Percentiles rank a stretch among this genome's conserved stretches.
phyloP scores from a whole-genome alignment of 2,329 filamentous ascomycete genomes.

The Ascochyta clinopodiicola region DNA sequence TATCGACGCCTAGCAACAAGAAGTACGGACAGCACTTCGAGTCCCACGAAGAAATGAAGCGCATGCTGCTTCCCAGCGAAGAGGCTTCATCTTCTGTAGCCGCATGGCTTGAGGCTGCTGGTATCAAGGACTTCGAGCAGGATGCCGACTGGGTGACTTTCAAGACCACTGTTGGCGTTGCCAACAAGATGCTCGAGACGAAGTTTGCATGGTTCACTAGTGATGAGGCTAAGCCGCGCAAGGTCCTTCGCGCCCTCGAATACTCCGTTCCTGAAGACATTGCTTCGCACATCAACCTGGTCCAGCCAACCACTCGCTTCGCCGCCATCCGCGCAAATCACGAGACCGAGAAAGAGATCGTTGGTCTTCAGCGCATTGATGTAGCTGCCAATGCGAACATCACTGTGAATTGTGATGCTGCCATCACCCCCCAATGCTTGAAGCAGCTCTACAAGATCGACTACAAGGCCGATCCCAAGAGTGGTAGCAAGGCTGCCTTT shows the following conservation, averaged over 20 bases:
- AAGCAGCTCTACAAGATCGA: constrained; percentile 58
- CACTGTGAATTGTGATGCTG: constrained; percentile 28
- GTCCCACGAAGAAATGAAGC: constrained; percentile 52
- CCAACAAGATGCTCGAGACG: constrained; percentile 55
- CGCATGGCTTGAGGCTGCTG: constrained; percentile 54
- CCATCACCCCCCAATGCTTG: constrained; percentile 57
- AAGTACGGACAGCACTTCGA: constrained; percentile 59
- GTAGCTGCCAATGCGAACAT: constrained; percentile 21
- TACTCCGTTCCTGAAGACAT: constrained; percentile 53
- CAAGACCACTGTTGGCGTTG: constrained; percentile 49
- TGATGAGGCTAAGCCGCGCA: constrained; percentile 45
- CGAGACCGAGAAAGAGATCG: constrained; percentile 27
- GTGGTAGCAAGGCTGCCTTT: constrained; percentile 59
- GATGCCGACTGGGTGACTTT: constrained; percentile 49
- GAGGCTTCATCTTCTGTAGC: constrained; percentile 48
- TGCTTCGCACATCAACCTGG: constrained; percentile 52
- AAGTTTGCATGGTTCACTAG: constrained; percentile 54
- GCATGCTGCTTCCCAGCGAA: constrained; percentile 51
- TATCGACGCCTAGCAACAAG: constrained; percentile 56
- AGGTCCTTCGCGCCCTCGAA: constrained; percentile 53
- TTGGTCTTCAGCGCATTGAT: constrained; percentile 18
- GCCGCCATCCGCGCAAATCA: constrained; percentile 40
- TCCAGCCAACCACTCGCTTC: constrained; percentile 61
- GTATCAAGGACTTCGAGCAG: constrained; percentile 46
- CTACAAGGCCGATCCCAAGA: constrained; percentile 54